These are phyloP conservation scores for Cucurbita argyrosperma DNA, from an alignment of 306 rosid genomes.

Conservation along the genomic window DNA sequence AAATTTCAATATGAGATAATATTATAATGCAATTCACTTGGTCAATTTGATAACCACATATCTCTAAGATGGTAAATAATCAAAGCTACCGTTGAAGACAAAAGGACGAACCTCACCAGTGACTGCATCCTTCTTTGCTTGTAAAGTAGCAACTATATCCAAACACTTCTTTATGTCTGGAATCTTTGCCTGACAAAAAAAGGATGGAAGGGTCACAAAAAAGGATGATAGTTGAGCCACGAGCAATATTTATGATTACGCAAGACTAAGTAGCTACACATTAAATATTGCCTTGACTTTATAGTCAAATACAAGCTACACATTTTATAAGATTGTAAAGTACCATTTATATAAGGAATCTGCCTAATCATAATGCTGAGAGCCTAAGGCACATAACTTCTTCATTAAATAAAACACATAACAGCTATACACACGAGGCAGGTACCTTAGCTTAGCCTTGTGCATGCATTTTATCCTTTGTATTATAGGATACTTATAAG, in stretches of 20 bases:
- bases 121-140: conserved; percentile 59
- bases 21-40: not conserved
- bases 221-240: not conserved
- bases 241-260: not conserved
- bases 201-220: conserved; percentile 10
- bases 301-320: not conserved
- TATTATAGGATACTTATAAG: not conserved
- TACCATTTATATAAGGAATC: not conserved
- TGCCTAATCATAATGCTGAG: not conserved
- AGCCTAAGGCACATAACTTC: not conserved
- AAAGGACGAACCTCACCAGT: conserved; percentile 86
- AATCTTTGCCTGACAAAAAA: conserved; percentile 66
- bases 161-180: conserved; percentile 92
- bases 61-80: not conserved
- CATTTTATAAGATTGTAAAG: not conserved
- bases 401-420: not conserved
- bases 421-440: not conserved
- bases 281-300: not conserved
- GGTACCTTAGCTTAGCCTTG: not conserved
- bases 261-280: not conserved
- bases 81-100: not conserved
- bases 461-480: not conserved
- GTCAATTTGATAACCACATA: not conserved
- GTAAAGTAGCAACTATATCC: conserved; percentile 65
- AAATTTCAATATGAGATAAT: not conserved